phyloP scores from a whole-genome alignment of 257 asterid species.

The Primulina eburnea region DNA sequence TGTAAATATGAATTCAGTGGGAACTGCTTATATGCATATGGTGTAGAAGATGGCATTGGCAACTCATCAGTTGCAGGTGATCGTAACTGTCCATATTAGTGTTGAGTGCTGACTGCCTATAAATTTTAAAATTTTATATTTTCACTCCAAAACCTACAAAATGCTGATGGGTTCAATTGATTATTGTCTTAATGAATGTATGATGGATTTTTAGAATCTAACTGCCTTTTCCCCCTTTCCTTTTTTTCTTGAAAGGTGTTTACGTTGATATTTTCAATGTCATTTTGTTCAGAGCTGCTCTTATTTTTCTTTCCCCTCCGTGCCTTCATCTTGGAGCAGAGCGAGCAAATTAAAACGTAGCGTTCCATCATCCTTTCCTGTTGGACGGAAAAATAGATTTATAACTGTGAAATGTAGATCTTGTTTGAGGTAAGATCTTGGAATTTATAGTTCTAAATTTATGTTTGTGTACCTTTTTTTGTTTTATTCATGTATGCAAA shows the following conservation, averaged over 20 bases:
- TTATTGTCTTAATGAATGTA: not conserved
- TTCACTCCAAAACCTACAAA: not conserved
- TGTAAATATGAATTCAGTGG: not conserved
- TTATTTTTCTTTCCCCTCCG: constrained; percentile 32
- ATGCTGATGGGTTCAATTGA: not conserved
- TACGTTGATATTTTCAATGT: not conserved
- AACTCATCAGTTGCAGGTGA: not conserved
- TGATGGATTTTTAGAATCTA: no score
- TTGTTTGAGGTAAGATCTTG: constrained; percentile 40
- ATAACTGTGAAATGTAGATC: constrained; percentile 39
- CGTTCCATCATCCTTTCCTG: constrained; percentile 27
- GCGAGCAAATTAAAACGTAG: constrained; percentile 33
- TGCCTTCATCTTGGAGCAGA: constrained; percentile 40
- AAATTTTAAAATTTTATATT: no score
- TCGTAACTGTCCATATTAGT: not conserved
- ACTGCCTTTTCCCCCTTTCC: not conserved
- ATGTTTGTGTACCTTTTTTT: not conserved
- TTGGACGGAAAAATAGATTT: constrained; percentile 36
- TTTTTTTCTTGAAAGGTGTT: not conserved
- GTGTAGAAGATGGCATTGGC: not conserved
- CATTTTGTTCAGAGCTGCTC: constrained; percentile 43
- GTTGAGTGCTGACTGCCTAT: not conserved
- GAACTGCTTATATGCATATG: not conserved
- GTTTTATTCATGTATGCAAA: constrained; percentile 5
- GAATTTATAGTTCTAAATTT: constrained; percentile 5